phyloP scores from a whole-genome alignment of 2,329 filamentous ascomycete species.

The Aspergillus terreus region DNA sequence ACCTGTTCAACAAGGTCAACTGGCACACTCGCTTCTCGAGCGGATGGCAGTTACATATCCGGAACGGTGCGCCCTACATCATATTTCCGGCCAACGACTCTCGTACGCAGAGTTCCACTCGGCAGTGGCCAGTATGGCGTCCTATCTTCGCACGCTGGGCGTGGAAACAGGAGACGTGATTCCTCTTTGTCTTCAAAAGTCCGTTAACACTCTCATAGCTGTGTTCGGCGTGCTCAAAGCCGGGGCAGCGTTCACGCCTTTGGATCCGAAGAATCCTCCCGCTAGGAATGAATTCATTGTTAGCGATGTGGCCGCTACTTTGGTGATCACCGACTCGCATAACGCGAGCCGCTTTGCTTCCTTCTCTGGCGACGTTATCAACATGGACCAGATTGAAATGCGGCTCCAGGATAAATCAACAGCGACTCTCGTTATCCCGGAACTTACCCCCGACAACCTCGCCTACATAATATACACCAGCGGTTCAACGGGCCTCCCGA shows the following conservation, averaged over 20 bases:
- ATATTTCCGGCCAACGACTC: background rate
- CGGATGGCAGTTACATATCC: background rate
- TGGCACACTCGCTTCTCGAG: background rate
- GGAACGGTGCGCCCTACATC: background rate
- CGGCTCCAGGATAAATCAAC: background rate
- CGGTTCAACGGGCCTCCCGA: conserved; percentile 14
- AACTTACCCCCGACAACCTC: conserved; percentile 4
- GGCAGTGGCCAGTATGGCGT: conserved; percentile 3
- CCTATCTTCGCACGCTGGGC: conserved; percentile 2
- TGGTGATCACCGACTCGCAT: conserved; percentile 2
- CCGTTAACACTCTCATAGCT: conserved; percentile 6
- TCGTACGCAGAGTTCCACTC: background rate
- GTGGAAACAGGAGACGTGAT: conserved; percentile 4
- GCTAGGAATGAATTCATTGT: conserved; percentile 12
- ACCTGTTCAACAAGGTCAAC: background rate
- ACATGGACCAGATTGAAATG: conserved; percentile 2
- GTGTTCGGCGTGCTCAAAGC: conserved; percentile 12
- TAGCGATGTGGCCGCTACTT: conserved; percentile 5
- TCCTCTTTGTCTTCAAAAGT: conserved; percentile 10
- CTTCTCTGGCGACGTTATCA: background rate
- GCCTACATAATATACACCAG: conserved; percentile 13
- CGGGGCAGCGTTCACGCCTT: conserved; percentile 10
- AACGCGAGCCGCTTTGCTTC: conserved; percentile 1
- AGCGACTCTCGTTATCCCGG: background rate
- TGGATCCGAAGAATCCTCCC: conserved; percentile 11